Evolutionary conservation across 2,329 filamentous ascomycete species (phyloP).

Genomic region (Ophiocordyceps polyrhachis-furcata): DNA sequence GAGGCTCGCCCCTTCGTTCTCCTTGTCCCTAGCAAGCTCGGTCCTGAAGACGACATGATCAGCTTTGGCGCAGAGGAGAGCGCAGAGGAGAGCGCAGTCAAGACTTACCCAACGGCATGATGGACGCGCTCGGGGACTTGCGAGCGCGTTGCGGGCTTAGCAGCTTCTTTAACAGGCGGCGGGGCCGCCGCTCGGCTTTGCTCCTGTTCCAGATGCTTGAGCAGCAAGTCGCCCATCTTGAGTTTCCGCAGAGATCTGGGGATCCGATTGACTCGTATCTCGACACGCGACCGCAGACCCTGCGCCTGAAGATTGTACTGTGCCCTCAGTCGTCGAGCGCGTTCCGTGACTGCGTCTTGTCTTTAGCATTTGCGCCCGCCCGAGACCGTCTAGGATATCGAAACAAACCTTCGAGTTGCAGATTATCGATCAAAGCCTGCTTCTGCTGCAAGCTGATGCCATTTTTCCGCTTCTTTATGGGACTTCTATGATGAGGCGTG

Average conservation of each 20-base stretch:
- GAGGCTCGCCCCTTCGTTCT: constrained; percentile 43
- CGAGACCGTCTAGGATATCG: background rate
- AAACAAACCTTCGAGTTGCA: constrained; percentile 66
- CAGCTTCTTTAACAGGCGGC: constrained; percentile 30
- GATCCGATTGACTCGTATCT: constrained; percentile 85
- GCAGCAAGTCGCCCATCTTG: constrained; percentile 64
- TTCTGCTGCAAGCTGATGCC: constrained; percentile 56
- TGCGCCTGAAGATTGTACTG: constrained; percentile 82
- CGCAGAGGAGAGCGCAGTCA: background rate
- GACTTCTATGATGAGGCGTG: constrained; percentile 30
- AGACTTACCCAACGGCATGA: constrained; percentile 33
- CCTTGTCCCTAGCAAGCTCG: constrained; percentile 53
- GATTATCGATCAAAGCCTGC: constrained; percentile 71
- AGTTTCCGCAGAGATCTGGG: constrained; percentile 59
- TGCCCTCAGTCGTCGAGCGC: constrained; percentile 69
- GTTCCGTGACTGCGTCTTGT: constrained; percentile 51
- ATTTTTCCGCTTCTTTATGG: constrained; percentile 40
- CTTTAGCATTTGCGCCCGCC: constrained; percentile 1
- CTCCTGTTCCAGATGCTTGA: constrained; percentile 27
- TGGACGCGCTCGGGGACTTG: constrained; percentile 12
- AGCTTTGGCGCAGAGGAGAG: constrained; percentile 3
- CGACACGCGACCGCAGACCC: constrained; percentile 66
- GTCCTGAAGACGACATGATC: constrained; percentile 26
- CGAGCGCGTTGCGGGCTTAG: constrained; percentile 12
- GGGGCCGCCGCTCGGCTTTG: constrained; percentile 24